Evolutionary conservation across 805 yeast species (phyloP), one percentile per base, ranked within the genome.

Genomic region (Sugiyamaella boreocaroliniensis): DNA sequence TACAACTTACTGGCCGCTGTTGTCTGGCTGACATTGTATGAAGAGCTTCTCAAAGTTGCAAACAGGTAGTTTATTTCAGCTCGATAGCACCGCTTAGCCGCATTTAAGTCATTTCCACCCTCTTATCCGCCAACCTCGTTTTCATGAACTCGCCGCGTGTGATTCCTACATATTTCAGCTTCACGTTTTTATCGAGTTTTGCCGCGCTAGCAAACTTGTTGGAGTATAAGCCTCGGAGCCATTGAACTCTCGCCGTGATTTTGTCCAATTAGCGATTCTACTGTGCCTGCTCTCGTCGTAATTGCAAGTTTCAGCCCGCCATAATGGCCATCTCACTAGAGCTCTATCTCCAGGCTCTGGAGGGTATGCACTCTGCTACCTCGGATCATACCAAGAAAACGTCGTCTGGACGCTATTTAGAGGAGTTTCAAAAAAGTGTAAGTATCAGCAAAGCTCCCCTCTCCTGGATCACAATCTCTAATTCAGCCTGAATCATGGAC

Each of bases 351-450:
- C 50, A 51, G 64, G 73, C 67, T 71, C 78, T 80, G 64, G 63
- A 61, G 51, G 72, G 79, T 10, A 70, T 80, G 75, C 79, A 78
- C 62, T 32, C 37, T 10, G 37, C n/a, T 14, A 32, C 37, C 37
- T 32, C 37, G n/a, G 37, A 32, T 14, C 37, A 32, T 68, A 65
- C 20, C 70, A 75, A 58, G 75, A 85, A 53, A 68, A 77, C 49
- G 69, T 68, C 37, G 4, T 32, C 37, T 10, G 37, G 37, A 11
- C 37, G 37, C 43, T 88, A 72, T 63, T 74, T 93, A 53, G 92
- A 90, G 65, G 71, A 76, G 32, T 93, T 93, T 69, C 97, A 93
- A 68, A 85, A 89, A 65, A 79, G 54, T 49, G 71, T 67, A 61
- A 45, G 69, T 54, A 14, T 15, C n/a, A n/a, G n/a, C n/a, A n/a